Base-by-base conservation (phyloP, 306 rosid species). In the Sechiopsis laciniata region DNA sequence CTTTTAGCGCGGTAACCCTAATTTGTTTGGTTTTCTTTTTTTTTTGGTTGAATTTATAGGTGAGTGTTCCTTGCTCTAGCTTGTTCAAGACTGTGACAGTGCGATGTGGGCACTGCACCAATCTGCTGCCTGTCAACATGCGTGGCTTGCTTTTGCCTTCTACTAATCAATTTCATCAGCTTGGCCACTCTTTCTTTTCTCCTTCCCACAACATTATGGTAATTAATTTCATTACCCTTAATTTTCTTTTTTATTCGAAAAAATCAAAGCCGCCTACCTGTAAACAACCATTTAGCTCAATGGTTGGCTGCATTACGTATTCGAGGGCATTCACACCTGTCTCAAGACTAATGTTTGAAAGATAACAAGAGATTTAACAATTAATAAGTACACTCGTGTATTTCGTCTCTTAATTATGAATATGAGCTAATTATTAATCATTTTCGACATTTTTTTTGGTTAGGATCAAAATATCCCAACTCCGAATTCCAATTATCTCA, bases 41-140 rank as follows among this genome's bases (percentile, higher is more conserved):
- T 12, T 12, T 50, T 50, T 62, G 2, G 56, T 1, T 53, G 19
- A 26, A 10, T 13, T n/a, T 16, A 26, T 26, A 84, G 98, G 98
- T 93, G 73, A 90, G 98, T 74, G 97, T 93, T 82, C 98, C 98
- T 15, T 88, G 94, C 79, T 85, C 94, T 6, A 93, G 97, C 76
- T 88, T 93, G 94, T 93, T 93, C 85, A 90, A 88, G 83, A 90
- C 98, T 0, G 97, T 93, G 3, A 93, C 98, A n/a, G 98, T 93
- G 8, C 73, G 98, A 81, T 93, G 98, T 55, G 98, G 98, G 16
- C 98, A 93, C 83, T 93, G 98, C 91, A 90, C 96, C 76, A 93
- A 87, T 74, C 94, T 93, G 26, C 84, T 93, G 22, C 98, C 98
- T 0, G 96, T 92, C 54, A 92, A 90, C 89, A 85, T 92, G 92